Conservation (phyloP, 2,329 filamentous ascomycete species). For the Dactylellina drechsleri region DNA sequence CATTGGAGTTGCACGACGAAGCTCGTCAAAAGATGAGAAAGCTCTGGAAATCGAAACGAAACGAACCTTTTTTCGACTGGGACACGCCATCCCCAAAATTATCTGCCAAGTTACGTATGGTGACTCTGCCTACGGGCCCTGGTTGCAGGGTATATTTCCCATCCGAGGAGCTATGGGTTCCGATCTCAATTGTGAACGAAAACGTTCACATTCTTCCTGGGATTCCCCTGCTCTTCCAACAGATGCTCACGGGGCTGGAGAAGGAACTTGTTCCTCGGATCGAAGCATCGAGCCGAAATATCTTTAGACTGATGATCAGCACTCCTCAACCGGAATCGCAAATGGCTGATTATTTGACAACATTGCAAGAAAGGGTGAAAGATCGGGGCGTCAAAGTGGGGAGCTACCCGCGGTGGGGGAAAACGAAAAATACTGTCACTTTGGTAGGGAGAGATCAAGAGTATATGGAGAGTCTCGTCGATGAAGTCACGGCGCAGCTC, state of each 20-base stretch:
- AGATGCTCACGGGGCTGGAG: slow-evolving; percentile 76
- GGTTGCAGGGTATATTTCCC: slow-evolving; percentile 82
- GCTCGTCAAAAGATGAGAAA: slow-evolving; percentile 84
- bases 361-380: slow-evolving; percentile 78
- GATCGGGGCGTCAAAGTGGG: slow-evolving; percentile 87
- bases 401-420: slow-evolving; percentile 92
- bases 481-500: slow-evolving; percentile 80
- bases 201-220: slow-evolving; percentile 95
- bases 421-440: slow-evolving; percentile 87
- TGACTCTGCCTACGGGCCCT: slow-evolving; percentile 79
- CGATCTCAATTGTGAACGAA: slow-evolving; percentile 85
- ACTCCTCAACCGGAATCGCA: slow-evolving; percentile 88
- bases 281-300: slow-evolving; percentile 79
- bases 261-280: slow-evolving; percentile 74
- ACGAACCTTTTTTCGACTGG: slow-evolving; percentile 82
- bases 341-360: slow-evolving; percentile 83
- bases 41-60: slow-evolving; percentile 77
- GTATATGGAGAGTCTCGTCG: slow-evolving; percentile 80
- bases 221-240: slow-evolving; percentile 84
- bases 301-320: slow-evolving; percentile 80
- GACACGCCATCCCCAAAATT: slow-evolving; percentile 80
- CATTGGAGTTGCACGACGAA: slow-evolving; percentile 78
- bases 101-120: slow-evolving; percentile 88
- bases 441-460: slow-evolving; percentile 79
- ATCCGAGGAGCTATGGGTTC: slow-evolving; percentile 86